A percentile compares a stretch with the other conserved stretches of the same genome.
These are phyloP conservation scores for Marasmius oreades DNA, from an alignment of 1,284 basidiomycete species.

Conservation along the genomic window DNA sequence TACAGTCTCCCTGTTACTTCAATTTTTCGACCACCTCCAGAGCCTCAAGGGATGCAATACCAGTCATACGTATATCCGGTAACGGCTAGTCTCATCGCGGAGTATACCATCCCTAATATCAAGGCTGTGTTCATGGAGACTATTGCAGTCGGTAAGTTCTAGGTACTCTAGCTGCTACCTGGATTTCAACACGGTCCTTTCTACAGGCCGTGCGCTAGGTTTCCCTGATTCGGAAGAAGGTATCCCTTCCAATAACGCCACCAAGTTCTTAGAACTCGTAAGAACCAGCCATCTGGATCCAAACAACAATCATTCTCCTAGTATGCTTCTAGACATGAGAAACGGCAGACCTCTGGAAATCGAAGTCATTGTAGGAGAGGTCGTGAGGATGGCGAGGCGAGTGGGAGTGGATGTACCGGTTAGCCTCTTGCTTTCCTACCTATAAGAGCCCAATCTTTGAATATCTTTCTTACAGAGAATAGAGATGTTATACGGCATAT, in stretches of 20 bases:
- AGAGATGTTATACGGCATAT: constrained; percentile 46
- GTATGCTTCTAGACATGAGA: constrained; percentile 61
- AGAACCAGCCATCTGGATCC: constrained; percentile 34
- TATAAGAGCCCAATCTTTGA: neutral
- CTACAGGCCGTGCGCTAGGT: constrained; percentile 45
- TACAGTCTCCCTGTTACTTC: constrained; percentile 45
- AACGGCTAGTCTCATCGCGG: constrained; percentile 40
- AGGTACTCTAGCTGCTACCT: neutral
- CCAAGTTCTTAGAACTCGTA: constrained; percentile 33
- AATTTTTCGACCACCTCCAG: constrained; percentile 47
- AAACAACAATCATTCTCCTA: constrained; percentile 46
- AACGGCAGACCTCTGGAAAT: constrained; percentile 58
- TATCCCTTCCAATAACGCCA: constrained; percentile 39
- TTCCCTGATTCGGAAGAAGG: constrained; percentile 41
- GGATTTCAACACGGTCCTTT: no score
- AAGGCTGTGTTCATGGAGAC: constrained; percentile 45
- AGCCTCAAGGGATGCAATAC: constrained; percentile 27
- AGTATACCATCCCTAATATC: constrained; percentile 46
- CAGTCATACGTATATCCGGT: constrained; percentile 36
- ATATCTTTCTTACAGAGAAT: constrained; percentile 34
- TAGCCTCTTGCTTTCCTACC: constrained; percentile 21
- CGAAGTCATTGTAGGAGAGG: constrained; percentile 61
- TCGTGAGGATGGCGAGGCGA: constrained; percentile 49
- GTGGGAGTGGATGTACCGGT: constrained; percentile 49
- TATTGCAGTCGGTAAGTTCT: constrained; percentile 35